Conservation (phyloP, 1,139 yeast genomes). For the Debaryomyces sp. region DNA sequence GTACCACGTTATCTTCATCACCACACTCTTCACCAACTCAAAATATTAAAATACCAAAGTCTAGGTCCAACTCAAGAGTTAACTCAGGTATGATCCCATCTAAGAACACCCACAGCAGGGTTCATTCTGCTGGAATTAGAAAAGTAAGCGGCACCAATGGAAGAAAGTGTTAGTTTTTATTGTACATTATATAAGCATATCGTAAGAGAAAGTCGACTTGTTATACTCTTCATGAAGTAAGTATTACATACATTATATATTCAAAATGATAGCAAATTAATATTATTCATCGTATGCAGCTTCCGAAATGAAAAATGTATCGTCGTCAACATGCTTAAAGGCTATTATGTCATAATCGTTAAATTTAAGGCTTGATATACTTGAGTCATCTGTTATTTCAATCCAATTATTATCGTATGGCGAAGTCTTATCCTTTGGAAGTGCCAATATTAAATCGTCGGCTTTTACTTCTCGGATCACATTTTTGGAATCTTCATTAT, state of each 20-base stretch:
- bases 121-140: constrained; percentile 42
- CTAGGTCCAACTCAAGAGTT: constrained; percentile 36
- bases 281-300: constrained; percentile 45
- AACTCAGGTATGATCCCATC: constrained; percentile 26
- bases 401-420: constrained; percentile 48
- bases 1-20: constrained; percentile 51
- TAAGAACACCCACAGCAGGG: constrained; percentile 23
- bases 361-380: constrained; percentile 28
- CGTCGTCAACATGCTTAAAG: constrained; percentile 39
- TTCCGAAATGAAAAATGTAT: constrained; percentile 40
- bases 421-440: constrained; percentile 42
- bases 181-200: constrained; percentile 4
- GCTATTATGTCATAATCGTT: constrained; percentile 45
- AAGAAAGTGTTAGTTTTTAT: constrained; percentile 3
- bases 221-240: not conserved
- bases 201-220: not conserved
- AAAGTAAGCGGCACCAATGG: constrained; percentile 32
- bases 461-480: constrained; percentile 13
- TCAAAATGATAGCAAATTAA: constrained; percentile 3
- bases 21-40: constrained; percentile 36
- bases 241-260: constrained; percentile 1
- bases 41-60: constrained; percentile 34
- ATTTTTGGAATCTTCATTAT: constrained; percentile 1
- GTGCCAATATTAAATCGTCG: constrained; percentile 36
- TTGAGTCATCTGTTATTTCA: constrained; percentile 29